phyloP scores from a whole-genome alignment of 2,329 filamentous ascomycete genomes.

The Curvularia sp. region DNA sequence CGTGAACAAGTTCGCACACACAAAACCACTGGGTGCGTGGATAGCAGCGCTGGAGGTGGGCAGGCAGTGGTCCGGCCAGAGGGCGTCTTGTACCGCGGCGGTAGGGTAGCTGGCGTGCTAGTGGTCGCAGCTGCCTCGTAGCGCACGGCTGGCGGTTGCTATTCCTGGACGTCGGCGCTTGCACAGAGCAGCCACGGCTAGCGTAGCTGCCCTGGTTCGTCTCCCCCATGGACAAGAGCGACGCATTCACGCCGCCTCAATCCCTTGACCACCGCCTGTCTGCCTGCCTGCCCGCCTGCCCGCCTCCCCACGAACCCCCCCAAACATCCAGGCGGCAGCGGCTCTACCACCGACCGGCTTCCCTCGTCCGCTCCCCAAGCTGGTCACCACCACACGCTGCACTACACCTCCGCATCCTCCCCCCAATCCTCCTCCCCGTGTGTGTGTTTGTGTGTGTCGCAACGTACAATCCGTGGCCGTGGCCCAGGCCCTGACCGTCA shows the following conservation, averaged over 20 bases:
- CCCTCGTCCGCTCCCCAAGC: constrained; percentile 29
- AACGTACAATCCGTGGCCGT: constrained; percentile 11
- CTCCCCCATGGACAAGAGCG: constrained; percentile 36
- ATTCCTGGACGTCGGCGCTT: constrained; percentile 25
- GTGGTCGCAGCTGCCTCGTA: constrained; percentile 27
- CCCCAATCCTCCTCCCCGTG: background rate
- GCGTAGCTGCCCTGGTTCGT: constrained; percentile 20
- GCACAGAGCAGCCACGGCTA: constrained; percentile 17
- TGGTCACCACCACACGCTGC: constrained; percentile 25
- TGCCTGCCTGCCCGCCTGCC: constrained; percentile 17
- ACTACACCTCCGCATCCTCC: background rate
- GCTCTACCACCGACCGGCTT: constrained; percentile 39
- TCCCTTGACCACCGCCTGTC: constrained; percentile 15
- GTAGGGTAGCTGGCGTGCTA: constrained; percentile 17
- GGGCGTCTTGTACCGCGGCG: background rate
- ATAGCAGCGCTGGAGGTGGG: background rate
- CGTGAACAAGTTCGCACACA: background rate
- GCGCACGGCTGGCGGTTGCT: constrained; percentile 22
- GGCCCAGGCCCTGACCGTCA: background rate
- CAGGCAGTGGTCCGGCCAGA: constrained; percentile 10
- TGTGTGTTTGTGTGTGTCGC: constrained; percentile 16
- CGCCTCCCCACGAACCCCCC: constrained; percentile 26
- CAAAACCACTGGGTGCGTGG: background rate
- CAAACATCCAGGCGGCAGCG: constrained; percentile 31
- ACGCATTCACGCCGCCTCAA: constrained; percentile 32